Percentiles rank a stretch among this genome's conserved stretches.
phyloP scores from a whole-genome alignment of 208 protist genomes.

The Trypanosoma congolense region DNA sequence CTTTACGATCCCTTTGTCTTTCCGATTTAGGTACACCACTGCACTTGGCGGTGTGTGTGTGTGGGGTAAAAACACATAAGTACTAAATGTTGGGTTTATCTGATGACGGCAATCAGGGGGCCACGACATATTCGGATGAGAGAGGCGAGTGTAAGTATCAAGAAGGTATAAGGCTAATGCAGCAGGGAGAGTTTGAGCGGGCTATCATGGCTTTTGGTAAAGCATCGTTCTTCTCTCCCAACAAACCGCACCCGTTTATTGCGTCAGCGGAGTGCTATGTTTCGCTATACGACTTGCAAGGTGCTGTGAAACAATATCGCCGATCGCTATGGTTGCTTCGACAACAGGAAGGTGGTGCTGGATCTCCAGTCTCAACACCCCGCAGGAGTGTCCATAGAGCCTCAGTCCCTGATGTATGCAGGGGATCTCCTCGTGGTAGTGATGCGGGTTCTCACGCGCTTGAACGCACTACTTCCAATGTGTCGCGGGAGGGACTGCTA shows the following conservation, averaged over 20 bases:
- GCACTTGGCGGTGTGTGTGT: too few relatives aligned
- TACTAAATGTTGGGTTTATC: background rate
- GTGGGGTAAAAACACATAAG: too few relatives aligned
- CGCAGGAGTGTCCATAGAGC: too few relatives aligned
- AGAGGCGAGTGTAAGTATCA: constrained; percentile 44
- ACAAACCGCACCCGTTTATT: constrained; percentile 66
- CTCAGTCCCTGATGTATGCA: too few relatives aligned
- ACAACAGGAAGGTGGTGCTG: constrained; percentile 7
- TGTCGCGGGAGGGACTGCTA: too few relatives aligned
- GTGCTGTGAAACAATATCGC: constrained; percentile 75
- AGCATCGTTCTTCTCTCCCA: constrained; percentile 64
- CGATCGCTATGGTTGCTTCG: constrained; percentile 69
- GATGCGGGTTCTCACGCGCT: too few relatives aligned
- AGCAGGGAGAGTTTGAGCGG: constrained; percentile 34
- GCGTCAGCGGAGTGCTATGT: constrained; percentile 80
- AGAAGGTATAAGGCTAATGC: constrained; percentile 38
- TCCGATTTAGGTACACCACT: too few relatives aligned
- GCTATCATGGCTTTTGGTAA: constrained; percentile 69
- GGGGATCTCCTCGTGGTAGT: too few relatives aligned
- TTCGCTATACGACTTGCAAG: constrained; percentile 75
- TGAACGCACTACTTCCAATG: too few relatives aligned
- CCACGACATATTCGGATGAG: constrained; percentile 3
- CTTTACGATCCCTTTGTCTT: too few relatives aligned
- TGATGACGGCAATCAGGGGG: background rate
- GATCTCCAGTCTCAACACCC: background rate